Conservation (phyloP, 2,329 filamentous ascomycete genomes). For the Biscogniauxia marginata region DNA sequence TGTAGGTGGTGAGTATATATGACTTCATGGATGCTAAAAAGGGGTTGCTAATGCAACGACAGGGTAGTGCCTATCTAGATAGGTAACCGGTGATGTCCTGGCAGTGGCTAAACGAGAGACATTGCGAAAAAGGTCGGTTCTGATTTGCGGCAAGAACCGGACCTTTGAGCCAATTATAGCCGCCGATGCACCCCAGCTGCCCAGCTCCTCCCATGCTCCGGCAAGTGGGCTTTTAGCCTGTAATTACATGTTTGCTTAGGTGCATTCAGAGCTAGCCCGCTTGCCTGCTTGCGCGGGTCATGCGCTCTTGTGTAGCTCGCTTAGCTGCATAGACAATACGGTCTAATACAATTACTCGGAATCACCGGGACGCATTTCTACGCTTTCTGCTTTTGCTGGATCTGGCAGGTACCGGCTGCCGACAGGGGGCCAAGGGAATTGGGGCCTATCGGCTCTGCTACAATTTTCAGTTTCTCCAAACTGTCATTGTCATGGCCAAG, state of each 20-base stretch:
- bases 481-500: constrained; percentile 4
- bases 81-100: background rate
- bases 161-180: background rate
- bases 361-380: background rate
- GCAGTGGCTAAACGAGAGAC: background rate
- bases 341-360: background rate
- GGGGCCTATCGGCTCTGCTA: background rate
- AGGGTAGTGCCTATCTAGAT: background rate
- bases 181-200: background rate
- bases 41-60: background rate
- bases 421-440: background rate
- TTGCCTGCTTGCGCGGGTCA: background rate
- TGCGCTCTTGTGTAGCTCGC: background rate
- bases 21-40: background rate
- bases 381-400: background rate
- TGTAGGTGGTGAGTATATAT: too few relatives aligned
- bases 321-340: background rate
- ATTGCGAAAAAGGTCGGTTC: background rate
- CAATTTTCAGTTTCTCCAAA: background rate
- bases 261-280: too few relatives aligned
- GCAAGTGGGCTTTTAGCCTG: background rate
- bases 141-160: background rate
- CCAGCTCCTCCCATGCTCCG: too few relatives aligned
- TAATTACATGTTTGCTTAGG: background rate
- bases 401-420: background rate